Percentiles rank a stretch among this genome's conserved stretches.
phyloP scores from a whole-genome alignment of 352 stramenopile genomes.

The Globisporangium rhizosaccharum region DNA sequence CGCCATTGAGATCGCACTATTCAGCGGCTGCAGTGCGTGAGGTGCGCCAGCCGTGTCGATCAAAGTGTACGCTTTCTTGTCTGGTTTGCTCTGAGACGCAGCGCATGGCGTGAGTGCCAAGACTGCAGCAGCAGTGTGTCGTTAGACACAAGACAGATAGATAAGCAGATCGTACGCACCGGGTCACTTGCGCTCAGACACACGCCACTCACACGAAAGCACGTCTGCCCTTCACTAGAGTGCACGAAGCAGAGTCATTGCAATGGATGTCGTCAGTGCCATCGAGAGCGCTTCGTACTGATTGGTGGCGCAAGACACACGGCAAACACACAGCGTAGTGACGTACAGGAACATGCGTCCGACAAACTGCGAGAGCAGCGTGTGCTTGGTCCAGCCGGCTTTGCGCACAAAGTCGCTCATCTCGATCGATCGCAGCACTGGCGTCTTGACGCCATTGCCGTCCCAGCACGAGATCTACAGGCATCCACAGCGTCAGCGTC shows the following conservation, averaged over 20 bases:
- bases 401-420: conserved; percentile 74
- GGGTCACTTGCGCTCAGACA: conserved; percentile 37
- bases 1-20: conserved; percentile 43
- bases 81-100: conserved; percentile 35
- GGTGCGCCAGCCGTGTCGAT: conserved; percentile 48
- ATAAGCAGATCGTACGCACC: conserved; percentile 18
- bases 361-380: conserved; percentile 68
- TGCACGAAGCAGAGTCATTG: neutral
- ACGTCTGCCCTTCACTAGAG: conserved; percentile 34
- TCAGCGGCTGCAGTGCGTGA: conserved; percentile 43
- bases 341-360: conserved; percentile 58
- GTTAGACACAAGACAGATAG: no score
- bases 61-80: conserved; percentile 48
- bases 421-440: conserved; percentile 50
- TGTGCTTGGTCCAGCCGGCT: conserved; percentile 59
- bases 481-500: neutral
- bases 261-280: no score
- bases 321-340: neutral
- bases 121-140: no score
- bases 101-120: neutral
- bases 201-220: conserved; percentile 45
- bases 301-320: neutral
- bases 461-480: conserved; percentile 66
- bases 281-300: no score
- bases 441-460: conserved; percentile 36